Evolutionary conservation across 2,329 filamentous ascomycete genomes (phyloP).

Genomic region (Truncatella angustata): DNA sequence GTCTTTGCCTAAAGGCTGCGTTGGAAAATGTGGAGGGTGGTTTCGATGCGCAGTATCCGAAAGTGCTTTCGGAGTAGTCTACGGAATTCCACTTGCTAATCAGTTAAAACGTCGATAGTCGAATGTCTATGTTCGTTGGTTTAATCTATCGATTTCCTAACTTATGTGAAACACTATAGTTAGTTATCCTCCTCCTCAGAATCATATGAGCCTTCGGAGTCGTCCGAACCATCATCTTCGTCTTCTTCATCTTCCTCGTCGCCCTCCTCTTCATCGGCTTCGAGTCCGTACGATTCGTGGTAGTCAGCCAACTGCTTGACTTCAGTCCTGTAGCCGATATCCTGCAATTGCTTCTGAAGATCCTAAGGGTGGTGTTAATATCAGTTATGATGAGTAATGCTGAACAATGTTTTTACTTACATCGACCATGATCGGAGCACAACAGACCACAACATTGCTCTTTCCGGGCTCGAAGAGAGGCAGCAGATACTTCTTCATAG

Average conservation of each 20-base stretch:
- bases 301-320: slow-evolving; percentile 75
- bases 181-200: slow-evolving; percentile 14
- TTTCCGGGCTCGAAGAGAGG: slow-evolving; percentile 77
- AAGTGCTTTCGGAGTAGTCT: too few species aligned
- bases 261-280: slow-evolving; percentile 59
- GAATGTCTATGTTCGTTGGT: too few species aligned
- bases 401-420: slow-evolving; percentile 50
- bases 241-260: slow-evolving; percentile 21
- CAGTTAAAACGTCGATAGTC: too few species aligned
- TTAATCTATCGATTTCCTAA: too few species aligned
- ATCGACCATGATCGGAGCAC: slow-evolving; percentile 80
- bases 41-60: too few species aligned
- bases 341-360: slow-evolving; percentile 71
- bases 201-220: slow-evolving; percentile 15
- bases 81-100: too few species aligned
- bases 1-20: too few species aligned
- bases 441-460: slow-evolving; percentile 85
- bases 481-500: slow-evolving; percentile 72
- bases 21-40: too few species aligned
- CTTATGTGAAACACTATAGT: too few species aligned
- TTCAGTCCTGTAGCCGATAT: slow-evolving; percentile 75
- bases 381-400: slow-evolving; percentile 15
- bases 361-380: slow-evolving; percentile 45
- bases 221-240: slow-evolving; percentile 14
- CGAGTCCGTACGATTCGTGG: slow-evolving; percentile 85